Base-by-base conservation (phyloP, 441 rosid species). In the Populus hybrid region DNA sequence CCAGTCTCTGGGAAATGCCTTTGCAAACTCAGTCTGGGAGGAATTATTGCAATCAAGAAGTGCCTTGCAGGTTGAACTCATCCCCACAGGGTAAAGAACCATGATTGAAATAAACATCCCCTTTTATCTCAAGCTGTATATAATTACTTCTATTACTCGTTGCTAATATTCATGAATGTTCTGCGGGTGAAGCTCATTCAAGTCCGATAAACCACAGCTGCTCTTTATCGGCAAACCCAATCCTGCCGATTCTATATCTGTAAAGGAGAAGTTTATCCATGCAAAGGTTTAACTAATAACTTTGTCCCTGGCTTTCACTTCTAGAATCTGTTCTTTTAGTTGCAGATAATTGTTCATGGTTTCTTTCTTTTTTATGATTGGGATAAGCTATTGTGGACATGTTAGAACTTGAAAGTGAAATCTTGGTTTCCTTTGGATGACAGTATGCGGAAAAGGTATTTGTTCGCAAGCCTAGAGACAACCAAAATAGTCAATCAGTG, bases 201-300 rank as follows among this genome's bases (percentile, higher is more conserved):
- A 88, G 83, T 83, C 90, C 74, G 90, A 90, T 83, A 92, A 84
- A 82, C 87, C 88, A 30, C 94, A 88, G 80, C 85, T 85, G 74
- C 85, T 87, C 88, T 86, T 88, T 80, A 75, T 80, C 28, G 85
- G 88, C 75, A 95, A 95, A 79, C 97, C 99, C 38, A 79, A 81
- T 86, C 91, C 85, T 72, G 76, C 85, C 36, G 99, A 97, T 88
- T 84, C 91, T 81, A 93, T 97, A 83, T 88, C 96, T 73, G 86
- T 91, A 38, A 97, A 97, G 91, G 99, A 97, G 88, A 97, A 93
- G 87, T 97, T 91, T 83, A 97, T 97, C 76, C 99, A 95, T 83
- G 94, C 97, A 68, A 97, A 97, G 97, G 99, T 94, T 38, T 70
- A 18, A 63, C 35, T 18, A 69, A 76, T 28, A 50, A 36, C 18